Percentiles rank a stretch among this genome's conserved stretches.
phyloP scores from a whole-genome alignment of 192 early-diverging fungal species.

The Backusella parvicylindrica region DNA sequence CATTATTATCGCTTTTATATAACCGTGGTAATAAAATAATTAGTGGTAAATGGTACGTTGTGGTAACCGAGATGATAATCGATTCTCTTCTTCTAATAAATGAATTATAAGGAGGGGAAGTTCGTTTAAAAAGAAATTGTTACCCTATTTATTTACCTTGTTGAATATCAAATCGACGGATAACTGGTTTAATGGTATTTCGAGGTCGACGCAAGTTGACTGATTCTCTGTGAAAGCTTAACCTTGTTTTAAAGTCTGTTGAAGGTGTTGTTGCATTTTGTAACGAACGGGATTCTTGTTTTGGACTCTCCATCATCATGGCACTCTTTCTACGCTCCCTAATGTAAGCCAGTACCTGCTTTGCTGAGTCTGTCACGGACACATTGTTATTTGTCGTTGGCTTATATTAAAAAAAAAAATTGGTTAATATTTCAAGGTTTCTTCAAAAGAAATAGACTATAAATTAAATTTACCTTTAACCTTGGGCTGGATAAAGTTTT shows the following conservation, averaged over 20 bases:
- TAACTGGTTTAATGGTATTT: not conserved
- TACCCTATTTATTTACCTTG: slow-evolving; percentile 7
- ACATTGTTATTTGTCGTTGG: not conserved
- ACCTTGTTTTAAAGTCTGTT: not conserved
- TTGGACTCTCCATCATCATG: not conserved
- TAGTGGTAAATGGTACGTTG: not conserved
- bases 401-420: not conserved
- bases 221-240: not conserved
- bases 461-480: not conserved
- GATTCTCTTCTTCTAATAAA: not conserved
- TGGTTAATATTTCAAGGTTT: not conserved
- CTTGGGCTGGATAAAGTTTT: not conserved
- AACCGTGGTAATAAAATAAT: too few relatives aligned
- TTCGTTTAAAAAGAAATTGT: not conserved
- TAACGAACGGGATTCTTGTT: not conserved
- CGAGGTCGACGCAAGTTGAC: not conserved
- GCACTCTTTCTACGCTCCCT: slow-evolving; percentile 14
- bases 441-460: not conserved
- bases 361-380: slow-evolving; percentile 6
- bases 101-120: not conserved
- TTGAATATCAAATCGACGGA: not conserved
- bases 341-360: slow-evolving; percentile 6
- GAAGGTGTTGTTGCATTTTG: not conserved
- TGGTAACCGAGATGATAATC: not conserved
- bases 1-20: not conserved